phyloP scores from a whole-genome alignment of 2,329 filamentous ascomycete species.

The Penicillium sp. region DNA sequence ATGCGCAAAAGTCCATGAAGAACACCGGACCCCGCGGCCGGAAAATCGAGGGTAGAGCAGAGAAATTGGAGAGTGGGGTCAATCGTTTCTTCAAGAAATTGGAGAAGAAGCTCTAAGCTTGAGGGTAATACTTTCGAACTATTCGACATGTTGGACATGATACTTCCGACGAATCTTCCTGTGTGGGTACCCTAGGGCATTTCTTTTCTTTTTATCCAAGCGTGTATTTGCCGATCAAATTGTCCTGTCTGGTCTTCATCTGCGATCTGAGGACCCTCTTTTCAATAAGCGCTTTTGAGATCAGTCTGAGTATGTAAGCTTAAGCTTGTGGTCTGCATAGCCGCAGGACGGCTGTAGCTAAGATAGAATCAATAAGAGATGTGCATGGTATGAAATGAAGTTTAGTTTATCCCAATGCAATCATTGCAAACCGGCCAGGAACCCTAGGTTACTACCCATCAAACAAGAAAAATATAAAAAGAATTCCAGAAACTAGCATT shows the following conservation, averaged over 20 bases:
- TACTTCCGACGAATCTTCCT: not conserved
- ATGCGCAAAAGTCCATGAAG: slow-evolving; percentile 38
- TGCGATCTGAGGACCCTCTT: not conserved
- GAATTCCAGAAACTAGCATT: slow-evolving; percentile 7
- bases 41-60: slow-evolving; percentile 44
- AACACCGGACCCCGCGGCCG: slow-evolving; percentile 37
- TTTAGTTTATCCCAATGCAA: not conserved
- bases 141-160: not conserved
- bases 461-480: not conserved
- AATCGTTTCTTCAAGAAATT: slow-evolving; percentile 52
- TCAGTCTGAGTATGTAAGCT: slow-evolving; percentile 21
- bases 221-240: not conserved
- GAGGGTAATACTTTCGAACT: not conserved
- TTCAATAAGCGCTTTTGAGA: not conserved
- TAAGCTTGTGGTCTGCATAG: slow-evolving; percentile 1
- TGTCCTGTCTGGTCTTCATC: not conserved
- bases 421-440: not conserved
- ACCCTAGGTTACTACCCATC: not conserved
- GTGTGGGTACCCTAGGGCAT: not conserved
- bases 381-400: not conserved
- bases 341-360: not conserved
- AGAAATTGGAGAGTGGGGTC: slow-evolving; percentile 47
- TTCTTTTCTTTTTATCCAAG: not conserved
- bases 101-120: slow-evolving; percentile 39
- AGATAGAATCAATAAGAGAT: not conserved